Conservation (phyloP, 164 flowering plant species). For the Magnolia sinica region DNA sequence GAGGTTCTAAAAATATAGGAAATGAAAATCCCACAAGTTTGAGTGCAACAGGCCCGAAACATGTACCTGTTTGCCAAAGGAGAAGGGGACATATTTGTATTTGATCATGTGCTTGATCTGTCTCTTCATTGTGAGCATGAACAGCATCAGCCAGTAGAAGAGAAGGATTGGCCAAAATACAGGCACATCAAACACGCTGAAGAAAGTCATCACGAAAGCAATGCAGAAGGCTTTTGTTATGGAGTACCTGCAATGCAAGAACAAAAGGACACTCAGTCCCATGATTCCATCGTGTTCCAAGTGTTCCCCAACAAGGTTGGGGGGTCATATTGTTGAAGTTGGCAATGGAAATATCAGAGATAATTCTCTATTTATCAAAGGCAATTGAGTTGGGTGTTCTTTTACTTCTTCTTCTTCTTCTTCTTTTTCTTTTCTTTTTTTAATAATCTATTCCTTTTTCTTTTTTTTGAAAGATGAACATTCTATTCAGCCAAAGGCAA, state of each 20-base stretch:
- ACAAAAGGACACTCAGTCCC: constrained; percentile 1
- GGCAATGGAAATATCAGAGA: background rate
- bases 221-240: constrained; percentile 71
- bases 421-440: no score
- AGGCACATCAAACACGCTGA: constrained; percentile 72
- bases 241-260: constrained; percentile 50
- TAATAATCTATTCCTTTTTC: no score
- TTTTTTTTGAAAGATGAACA: no score
- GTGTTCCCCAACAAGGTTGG: no score
- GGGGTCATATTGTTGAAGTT: background rate
- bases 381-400: no score
- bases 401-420: no score
- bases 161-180: constrained; percentile 92
- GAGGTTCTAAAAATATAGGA: background rate
- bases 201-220: constrained; percentile 80
- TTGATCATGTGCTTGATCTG: constrained; percentile 85
- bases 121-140: constrained; percentile 71
- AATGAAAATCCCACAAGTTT: background rate
- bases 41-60: background rate
- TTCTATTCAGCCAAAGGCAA: no score
- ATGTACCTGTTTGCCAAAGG: constrained; percentile 74
- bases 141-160: constrained; percentile 74
- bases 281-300: background rate
- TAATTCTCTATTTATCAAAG: no score
- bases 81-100: constrained; percentile 78